Evolutionary conservation across 441 rosid species (phyloP), one percentile per base, ranked within the genome.

Genomic region (Gossypium lobatum): DNA sequence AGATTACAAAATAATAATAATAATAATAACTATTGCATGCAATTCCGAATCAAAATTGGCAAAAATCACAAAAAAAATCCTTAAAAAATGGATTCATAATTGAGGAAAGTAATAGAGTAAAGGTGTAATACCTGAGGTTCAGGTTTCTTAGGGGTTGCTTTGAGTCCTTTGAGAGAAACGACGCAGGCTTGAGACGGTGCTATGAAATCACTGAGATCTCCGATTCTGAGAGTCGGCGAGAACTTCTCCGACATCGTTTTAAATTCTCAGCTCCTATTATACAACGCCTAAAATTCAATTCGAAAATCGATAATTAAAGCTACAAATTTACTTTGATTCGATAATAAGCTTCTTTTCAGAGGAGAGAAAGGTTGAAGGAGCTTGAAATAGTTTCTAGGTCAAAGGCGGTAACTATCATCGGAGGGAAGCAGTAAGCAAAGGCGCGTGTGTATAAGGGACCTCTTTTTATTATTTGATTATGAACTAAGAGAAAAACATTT

Each of bases 121-220:
- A 16, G 31, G 46, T 16, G 10, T 4, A 7, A 20, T 68, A 92
- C 97, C 93, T 86, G 82, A 9, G 90, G 85, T 57, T 80, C 91
- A 48, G 86, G 79, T 71, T 75, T 88, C 31, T 61, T 90, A 3
- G 74, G 1, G 17, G 77, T 75, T 68, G 94, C 72, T 76, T 88
- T 90, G 52, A 82, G 34, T 3, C 87, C 91, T 65, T 89, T 89
- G 58, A 89, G 82, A 37, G 97, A 90, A 69, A 92, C 85, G 3
- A 91, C 91, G 74, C 97, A 95, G 8, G 88, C 93, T 78, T 93
- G 99, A 58, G 98, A 91, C 3, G 95, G 98, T 26, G 95, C 97
- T 1, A 91, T 95, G 86, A 90, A 95, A 78, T 95, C 98, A 79
- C 80, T 95, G 79, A 95, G 98, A 85, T 95, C 98, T 77, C 96